These are phyloP conservation scores for Termitomyces sp. DNA, from an alignment of 768 basidiomycete species.

Conservation along the genomic window DNA sequence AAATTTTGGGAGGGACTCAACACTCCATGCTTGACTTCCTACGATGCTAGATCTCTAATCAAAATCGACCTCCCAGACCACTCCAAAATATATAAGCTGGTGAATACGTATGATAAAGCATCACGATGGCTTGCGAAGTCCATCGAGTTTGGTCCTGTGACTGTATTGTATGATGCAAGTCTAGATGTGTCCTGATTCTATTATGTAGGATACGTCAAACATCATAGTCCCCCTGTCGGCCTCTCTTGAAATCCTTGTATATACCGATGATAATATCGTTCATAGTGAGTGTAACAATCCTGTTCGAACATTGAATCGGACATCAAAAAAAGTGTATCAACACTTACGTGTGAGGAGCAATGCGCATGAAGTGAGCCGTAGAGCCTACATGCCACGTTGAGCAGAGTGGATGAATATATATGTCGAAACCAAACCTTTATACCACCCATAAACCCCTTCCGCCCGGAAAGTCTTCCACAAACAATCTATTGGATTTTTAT, in stretches of 20 bases:
- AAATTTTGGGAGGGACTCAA: no score
- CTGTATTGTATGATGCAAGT: neutral
- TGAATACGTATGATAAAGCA: no score
- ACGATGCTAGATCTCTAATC: no score
- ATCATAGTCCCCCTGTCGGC: slow-evolving; percentile 24
- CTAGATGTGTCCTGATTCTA: neutral
- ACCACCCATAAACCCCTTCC: slow-evolving; percentile 92
- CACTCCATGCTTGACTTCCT: no score
- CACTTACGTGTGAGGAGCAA: slow-evolving; percentile 85
- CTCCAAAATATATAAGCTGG: no score
- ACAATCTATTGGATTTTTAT: slow-evolving; percentile 93
- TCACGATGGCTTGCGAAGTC: neutral
- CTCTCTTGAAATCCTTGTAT: slow-evolving; percentile 45
- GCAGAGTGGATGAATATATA: neutral
- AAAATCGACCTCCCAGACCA: no score
- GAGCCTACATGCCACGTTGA: slow-evolving; percentile 48
- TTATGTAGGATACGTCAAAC: neutral
- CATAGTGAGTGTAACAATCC: slow-evolving; percentile 86
- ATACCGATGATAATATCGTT: slow-evolving; percentile 74
- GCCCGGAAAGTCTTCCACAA: slow-evolving; percentile 91
- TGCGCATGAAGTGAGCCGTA: slow-evolving; percentile 89
- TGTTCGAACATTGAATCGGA: slow-evolving; percentile 19
- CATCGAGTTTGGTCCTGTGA: neutral
- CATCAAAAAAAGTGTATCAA: neutral
- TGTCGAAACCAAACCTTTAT: slow-evolving; percentile 60